Base-by-base conservation (phyloP, 768 basidiomycete genomes). In the Agrocybe praecox region DNA sequence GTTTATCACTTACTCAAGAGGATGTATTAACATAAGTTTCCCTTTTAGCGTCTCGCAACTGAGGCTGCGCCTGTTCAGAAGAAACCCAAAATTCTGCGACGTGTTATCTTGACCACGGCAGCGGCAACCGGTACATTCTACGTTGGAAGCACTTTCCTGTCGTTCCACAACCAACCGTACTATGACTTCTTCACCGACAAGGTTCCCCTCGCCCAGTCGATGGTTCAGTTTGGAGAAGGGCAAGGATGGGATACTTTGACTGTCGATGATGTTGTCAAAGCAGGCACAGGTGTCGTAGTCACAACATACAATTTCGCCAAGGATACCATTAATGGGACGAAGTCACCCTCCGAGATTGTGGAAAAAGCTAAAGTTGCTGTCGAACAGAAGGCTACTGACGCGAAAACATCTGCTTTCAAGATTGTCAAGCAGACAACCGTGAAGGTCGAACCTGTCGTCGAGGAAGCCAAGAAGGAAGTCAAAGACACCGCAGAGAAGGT, bases 121-220 rank as follows among this genome's bases (percentile, higher is more conserved):
- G 79, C 84, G 10, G 79, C 85, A 19, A 84, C 85, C 17, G 84
- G 88, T 47, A 85, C 87, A 17, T 94, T 94, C 77, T 96, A 95
- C 79, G 75, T 87, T 56, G 85, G 88, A 49, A 93, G 93, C 72
- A 83, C 88, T 9, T 89, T 91, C 71, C 74, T 86, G 56, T 85
- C 92, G 19, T 89, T 90, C 76, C 82, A 89, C 65, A 87, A 83
- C 71, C 88, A 87, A 62, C 70, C 77, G 2, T 97, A 96, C 77
- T 87, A 90, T 67, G 90, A 96, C 62, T 80, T 96, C 69, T 97
- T 97, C 78, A 80, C 86, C 54, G 84, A 88, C 63, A 78, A 83
- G 43, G 85, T 95, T 52, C 96, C 96, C 2, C 79, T 92, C 36
- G 94, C 87, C 24, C 82, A 88, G 59, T 67, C 82, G 17, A 78